Percentiles rank a stretch among this genome's conserved stretches.
Conservation (phyloP, 345 rosid genomes). For the Xanthoceras sorbifolium region DNA sequence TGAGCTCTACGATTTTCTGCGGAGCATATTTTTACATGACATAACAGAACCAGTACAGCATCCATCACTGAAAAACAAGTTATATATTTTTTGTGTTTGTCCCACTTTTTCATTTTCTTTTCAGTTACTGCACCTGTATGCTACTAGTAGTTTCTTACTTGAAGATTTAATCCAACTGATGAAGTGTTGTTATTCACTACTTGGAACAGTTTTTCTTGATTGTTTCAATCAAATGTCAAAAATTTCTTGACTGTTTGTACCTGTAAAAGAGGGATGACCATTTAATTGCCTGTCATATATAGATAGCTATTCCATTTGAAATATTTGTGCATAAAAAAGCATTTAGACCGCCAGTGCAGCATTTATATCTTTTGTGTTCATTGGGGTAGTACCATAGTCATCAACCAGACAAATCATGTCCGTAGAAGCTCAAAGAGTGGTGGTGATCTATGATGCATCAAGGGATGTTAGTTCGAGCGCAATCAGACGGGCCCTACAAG, state of each 20-base stretch:
- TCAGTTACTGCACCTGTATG: not conserved
- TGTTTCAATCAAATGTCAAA: no score
- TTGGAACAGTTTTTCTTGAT: no score
- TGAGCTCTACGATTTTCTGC: not conserved
- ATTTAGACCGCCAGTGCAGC: not conserved
- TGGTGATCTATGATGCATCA: slow-evolving; percentile 54
- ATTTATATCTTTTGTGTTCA: not conserved
- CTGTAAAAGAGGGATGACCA: no score
- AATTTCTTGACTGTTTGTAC: no score
- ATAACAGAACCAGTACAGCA: not conserved
- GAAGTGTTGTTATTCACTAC: no score
- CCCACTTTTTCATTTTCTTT: not conserved
- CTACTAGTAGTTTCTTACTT: not conserved
- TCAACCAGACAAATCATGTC: slow-evolving; percentile 30
- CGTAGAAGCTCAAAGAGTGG: slow-evolving; percentile 34
- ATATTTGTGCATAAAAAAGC: not conserved
- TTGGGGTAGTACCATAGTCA: not conserved
- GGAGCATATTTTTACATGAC: not conserved
- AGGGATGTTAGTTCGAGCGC: slow-evolving; percentile 39
- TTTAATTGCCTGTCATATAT: no score
- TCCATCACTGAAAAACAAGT: no score
- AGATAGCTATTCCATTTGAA: not conserved
- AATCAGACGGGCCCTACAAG: slow-evolving; percentile 26
- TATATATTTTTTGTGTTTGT: slow-evolving; percentile 1
- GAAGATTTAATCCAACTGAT: not conserved